phyloP scores from a whole-genome alignment of 2,329 filamentous ascomycete species.

The Fusarium verrucosum region DNA sequence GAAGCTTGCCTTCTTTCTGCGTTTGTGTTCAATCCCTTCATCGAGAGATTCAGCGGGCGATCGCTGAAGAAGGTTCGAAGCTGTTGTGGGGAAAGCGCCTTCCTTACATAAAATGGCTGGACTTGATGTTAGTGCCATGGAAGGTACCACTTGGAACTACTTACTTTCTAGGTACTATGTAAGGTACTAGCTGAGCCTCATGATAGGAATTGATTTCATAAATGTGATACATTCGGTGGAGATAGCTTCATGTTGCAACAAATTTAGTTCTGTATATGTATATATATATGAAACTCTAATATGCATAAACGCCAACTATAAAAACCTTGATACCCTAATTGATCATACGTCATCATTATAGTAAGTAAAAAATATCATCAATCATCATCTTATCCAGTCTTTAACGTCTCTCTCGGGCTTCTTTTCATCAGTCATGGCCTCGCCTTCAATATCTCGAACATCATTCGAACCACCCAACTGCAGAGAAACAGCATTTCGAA shows the following conservation, averaged over 20 bases:
- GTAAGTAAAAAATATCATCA: constrained; percentile 23
- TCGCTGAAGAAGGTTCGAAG: constrained; percentile 16
- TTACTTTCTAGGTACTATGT: too few species aligned
- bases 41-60: constrained; percentile 30
- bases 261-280: background rate
- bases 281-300: background rate
- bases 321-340: background rate
- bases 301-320: background rate
- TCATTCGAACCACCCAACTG: constrained; percentile 1
- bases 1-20: constrained; percentile 9
- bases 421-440: constrained; percentile 1
- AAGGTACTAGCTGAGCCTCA: background rate
- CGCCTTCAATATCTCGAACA: background rate
- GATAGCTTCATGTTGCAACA: background rate
- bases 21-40: constrained; percentile 17
- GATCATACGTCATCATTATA: constrained; percentile 24
- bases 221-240: background rate
- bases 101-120: background rate
- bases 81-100: constrained; percentile 16
- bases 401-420: background rate
- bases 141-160: constrained; percentile 1
- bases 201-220: background rate
- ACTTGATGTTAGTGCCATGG: constrained; percentile 14
- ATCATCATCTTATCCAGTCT: constrained; percentile 26
- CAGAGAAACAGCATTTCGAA: constrained; percentile 11